Evolutionary conservation across 1,139 yeast species (phyloP).

Genomic region (Hyphopichia wangnamkhiaoensis): DNA sequence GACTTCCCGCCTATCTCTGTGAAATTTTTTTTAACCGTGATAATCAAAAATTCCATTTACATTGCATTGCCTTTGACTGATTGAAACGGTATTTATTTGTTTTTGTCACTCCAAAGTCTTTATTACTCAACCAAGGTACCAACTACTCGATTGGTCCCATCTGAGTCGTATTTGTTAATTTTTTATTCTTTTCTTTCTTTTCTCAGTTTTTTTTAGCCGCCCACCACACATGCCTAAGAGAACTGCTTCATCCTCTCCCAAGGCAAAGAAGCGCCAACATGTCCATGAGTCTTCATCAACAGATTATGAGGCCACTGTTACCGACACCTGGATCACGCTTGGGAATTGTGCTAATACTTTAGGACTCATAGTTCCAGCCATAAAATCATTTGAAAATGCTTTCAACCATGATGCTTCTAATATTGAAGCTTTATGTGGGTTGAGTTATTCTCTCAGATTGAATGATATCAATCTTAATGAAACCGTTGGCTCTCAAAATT

Average conservation of each 20-base stretch:
- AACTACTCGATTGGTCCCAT: too few relatives aligned
- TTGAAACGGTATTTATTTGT: too few relatives aligned
- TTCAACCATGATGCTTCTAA: constrained; percentile 45
- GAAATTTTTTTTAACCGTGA: too few relatives aligned
- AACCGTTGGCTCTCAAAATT: constrained; percentile 41
- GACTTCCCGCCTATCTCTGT: too few relatives aligned
- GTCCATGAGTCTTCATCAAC: constrained; percentile 4
- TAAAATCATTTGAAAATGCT: constrained; percentile 48
- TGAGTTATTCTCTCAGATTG: constrained; percentile 39
- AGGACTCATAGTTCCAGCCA: constrained; percentile 42
- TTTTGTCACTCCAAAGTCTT: too few relatives aligned
- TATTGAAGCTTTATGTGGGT: constrained; percentile 42
- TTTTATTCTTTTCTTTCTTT: not conserved
- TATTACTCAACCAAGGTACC: too few relatives aligned
- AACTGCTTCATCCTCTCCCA: constrained; percentile 7
- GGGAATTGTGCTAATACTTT: constrained; percentile 52
- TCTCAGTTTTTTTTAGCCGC: not conserved
- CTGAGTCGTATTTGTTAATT: not conserved
- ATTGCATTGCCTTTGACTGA: too few relatives aligned
- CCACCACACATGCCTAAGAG: constrained; percentile 7
- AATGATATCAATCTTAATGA: constrained; percentile 38
- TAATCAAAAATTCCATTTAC: too few relatives aligned
- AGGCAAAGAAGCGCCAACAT: constrained; percentile 4
- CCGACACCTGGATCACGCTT: constrained; percentile 51
- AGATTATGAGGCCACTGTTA: constrained; percentile 24